These are phyloP conservation scores for Cryptosporidium sp. DNA, from an alignment of 169 alveolate species.

Conservation along the genomic window DNA sequence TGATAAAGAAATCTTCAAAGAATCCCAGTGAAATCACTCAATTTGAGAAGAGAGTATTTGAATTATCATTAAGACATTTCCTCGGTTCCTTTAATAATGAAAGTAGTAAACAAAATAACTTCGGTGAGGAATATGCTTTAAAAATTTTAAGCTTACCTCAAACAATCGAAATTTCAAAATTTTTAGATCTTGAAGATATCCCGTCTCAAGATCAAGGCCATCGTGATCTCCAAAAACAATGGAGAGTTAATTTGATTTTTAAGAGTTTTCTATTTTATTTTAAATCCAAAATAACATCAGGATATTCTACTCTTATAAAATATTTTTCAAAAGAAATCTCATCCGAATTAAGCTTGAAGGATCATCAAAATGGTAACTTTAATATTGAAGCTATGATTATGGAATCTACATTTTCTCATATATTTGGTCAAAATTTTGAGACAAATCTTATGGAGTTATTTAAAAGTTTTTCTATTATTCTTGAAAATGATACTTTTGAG, in stretches of 20 bases:
- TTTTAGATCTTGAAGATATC: constrained; percentile 10
- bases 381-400: neutral
- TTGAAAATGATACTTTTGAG: neutral
- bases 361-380: neutral
- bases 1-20: neutral
- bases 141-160: neutral
- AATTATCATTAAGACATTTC: constrained; percentile 29
- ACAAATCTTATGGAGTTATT: neutral
- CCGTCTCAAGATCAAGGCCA: constrained; percentile 8
- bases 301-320: neutral
- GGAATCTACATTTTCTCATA: neutral
- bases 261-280: constrained; percentile 12
- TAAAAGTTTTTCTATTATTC: neutral
- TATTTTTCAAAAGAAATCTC: neutral
- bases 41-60: constrained; percentile 49
- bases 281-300: neutral
- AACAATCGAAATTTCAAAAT: neutral
- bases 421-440: constrained; percentile 1
- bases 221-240: neutral
- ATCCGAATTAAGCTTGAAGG: neutral
- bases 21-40: neutral
- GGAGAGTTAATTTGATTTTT: constrained; percentile 38
- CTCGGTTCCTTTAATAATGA: neutral
- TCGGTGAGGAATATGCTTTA: neutral
- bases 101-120: neutral